These are phyloP conservation scores for Euphrasia confusa DNA, from an alignment of 257 asterid genomes.

Conservation along the genomic window DNA sequence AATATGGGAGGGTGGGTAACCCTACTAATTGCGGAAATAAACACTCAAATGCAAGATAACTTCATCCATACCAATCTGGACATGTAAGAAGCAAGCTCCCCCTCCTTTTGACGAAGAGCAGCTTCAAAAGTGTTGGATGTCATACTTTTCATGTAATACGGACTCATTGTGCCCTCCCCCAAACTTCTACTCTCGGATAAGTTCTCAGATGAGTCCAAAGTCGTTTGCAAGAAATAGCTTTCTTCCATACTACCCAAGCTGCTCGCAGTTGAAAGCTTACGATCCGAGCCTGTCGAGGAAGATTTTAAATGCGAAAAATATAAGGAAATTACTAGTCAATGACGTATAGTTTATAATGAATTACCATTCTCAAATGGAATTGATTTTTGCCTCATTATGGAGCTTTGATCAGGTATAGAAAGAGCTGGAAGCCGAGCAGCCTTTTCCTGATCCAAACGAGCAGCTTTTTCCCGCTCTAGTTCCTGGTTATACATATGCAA, in stretches of 20 bases:
- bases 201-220: conserved; percentile 77
- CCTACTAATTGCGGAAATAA: conserved; percentile 1
- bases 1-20: background rate
- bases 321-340: conserved; percentile 1
- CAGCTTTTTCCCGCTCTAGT: conserved; percentile 77
- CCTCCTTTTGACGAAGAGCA: conserved; percentile 96
- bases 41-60: conserved; percentile 8
- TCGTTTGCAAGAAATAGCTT: conserved; percentile 83
- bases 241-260: conserved; percentile 97
- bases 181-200: conserved; percentile 58
- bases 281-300: conserved; percentile 68
- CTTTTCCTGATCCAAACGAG: conserved; percentile 86
- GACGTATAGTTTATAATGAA: conserved; percentile 13
- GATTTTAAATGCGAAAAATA: conserved; percentile 23
- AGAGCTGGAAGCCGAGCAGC: conserved; percentile 53
- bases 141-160: conserved; percentile 77
- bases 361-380: conserved; percentile 74
- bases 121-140: conserved; percentile 83
- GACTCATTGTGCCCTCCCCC: conserved; percentile 62
- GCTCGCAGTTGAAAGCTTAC: conserved; percentile 79
- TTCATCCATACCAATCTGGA: conserved; percentile 74
- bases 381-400: conserved; percentile 55
- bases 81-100: conserved; percentile 95
- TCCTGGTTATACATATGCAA: conserved; percentile 38
- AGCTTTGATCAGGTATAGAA: conserved; percentile 52